Conservation (phyloP, 495 filamentous ascomycete genomes). For the Hypoxylon subgilvum region DNA sequence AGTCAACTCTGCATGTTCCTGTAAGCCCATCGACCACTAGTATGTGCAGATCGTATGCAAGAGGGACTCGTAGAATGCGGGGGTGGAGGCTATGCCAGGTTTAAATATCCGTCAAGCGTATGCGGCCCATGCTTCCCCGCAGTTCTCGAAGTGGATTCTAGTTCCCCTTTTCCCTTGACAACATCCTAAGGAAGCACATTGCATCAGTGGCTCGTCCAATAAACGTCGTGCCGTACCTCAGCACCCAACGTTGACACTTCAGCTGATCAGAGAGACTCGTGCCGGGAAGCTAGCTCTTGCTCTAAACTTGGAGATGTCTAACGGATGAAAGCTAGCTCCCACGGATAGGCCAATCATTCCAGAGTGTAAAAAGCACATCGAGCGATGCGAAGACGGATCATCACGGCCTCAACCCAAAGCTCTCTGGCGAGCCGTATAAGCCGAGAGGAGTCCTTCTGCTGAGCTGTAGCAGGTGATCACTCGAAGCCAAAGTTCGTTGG, state of each 20-base stretch:
- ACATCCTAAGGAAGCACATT: constrained; percentile 26
- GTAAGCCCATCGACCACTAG: constrained; percentile 36
- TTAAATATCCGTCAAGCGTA: constrained; percentile 36
- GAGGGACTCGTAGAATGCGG: constrained; percentile 30
- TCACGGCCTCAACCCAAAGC: not conserved
- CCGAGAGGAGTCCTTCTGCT: constrained; percentile 4
- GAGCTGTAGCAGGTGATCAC: constrained; percentile 17
- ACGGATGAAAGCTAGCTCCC: not conserved
- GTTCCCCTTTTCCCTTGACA: constrained; percentile 25
- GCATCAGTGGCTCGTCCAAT: constrained; percentile 32
- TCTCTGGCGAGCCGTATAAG: constrained; percentile 3
- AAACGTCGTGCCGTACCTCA: constrained; percentile 30
- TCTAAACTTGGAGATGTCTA: constrained; percentile 6
- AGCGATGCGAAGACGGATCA: constrained; percentile 1
- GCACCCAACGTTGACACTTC: constrained; percentile 9
- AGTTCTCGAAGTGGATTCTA: constrained; percentile 28
- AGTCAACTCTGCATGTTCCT: constrained; percentile 11
- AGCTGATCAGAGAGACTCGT: constrained; percentile 1
- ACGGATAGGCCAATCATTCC: not conserved
- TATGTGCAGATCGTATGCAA: constrained; percentile 33
- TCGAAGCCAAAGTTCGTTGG: not conserved
- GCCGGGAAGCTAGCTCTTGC: constrained; percentile 5
- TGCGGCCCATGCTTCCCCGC: constrained; percentile 31
- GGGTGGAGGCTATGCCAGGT: constrained; percentile 31
- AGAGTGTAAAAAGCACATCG: not conserved